Percentiles rank a stretch among this genome's conserved stretches.
phyloP scores from a whole-genome alignment of 2,329 filamentous ascomycete species.

The Aschersonia sp. region DNA sequence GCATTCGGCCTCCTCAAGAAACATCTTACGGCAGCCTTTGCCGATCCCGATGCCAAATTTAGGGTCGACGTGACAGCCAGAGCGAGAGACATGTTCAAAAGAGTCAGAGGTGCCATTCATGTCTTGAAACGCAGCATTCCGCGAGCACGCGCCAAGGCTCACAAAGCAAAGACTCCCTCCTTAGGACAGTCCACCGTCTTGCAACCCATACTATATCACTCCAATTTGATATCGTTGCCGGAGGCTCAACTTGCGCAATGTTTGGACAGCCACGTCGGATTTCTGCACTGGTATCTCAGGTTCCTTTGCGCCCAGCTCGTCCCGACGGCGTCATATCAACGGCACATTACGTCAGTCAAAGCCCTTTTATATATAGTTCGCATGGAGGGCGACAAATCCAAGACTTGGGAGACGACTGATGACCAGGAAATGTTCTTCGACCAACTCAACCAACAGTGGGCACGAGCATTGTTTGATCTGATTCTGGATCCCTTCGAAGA shows the following conservation, averaged over 20 bases:
- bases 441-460: conserved; percentile 33
- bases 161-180: conserved; percentile 15
- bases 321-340: conserved; percentile 76
- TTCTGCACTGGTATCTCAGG: conserved; percentile 58
- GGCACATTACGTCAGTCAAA: conserved; percentile 70
- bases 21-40: conserved; percentile 58
- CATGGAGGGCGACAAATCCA: conserved; percentile 46
- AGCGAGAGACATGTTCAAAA: conserved; percentile 62
- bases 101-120: conserved; percentile 53
- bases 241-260: conserved; percentile 21
- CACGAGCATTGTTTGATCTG: conserved; percentile 59
- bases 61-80: conserved; percentile 67
- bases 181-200: conserved; percentile 4
- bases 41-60: conserved; percentile 76
- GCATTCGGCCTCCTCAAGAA: conserved; percentile 48
- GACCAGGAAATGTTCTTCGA: conserved; percentile 26
- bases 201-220: conserved; percentile 20
- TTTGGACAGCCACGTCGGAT: conserved; percentile 40
- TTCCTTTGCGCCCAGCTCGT: conserved; percentile 64
- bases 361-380: conserved; percentile 53
- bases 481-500: conserved; percentile 88
- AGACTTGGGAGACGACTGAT: conserved; percentile 22
- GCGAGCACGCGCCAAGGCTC: conserved; percentile 17
- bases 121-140: conserved; percentile 33
- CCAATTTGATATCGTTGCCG: conserved; percentile 24